phyloP scores from a whole-genome alignment of 2,329 filamentous ascomycete genomes.

The Polychaeton citri region DNA sequence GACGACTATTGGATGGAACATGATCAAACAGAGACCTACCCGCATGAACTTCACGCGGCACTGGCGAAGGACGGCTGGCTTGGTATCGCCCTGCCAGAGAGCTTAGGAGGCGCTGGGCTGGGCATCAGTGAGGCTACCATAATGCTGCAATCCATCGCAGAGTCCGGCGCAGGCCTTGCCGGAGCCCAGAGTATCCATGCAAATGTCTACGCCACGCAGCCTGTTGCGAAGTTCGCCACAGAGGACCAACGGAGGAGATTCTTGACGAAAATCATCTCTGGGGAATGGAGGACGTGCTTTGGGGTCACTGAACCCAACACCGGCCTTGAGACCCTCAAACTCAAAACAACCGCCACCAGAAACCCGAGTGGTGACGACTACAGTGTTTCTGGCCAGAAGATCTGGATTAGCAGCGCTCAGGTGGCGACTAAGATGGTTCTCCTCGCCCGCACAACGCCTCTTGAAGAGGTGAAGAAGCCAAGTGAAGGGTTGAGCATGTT shows the following conservation, averaged over 20 bases:
- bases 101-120: conserved; percentile 59
- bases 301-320: conserved; percentile 77
- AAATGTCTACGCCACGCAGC: conserved; percentile 63
- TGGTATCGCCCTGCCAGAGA: conserved; percentile 64
- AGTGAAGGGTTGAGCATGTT: conserved; percentile 70
- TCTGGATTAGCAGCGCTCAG: conserved; percentile 80
- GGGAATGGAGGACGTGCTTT: conserved; percentile 61
- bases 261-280: conserved; percentile 58
- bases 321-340: conserved; percentile 61
- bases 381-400: conserved; percentile 63
- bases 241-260: conserved; percentile 48
- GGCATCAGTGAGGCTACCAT: conserved; percentile 72
- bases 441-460: conserved; percentile 59
- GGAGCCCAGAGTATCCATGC: conserved; percentile 46
- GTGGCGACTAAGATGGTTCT: conserved; percentile 75
- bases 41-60: conserved; percentile 61
- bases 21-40: conserved; percentile 58
- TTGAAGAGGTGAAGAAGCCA: conserved; percentile 53
- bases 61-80: conserved; percentile 67
- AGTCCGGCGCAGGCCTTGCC: conserved; percentile 63
- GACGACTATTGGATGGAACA: conserved; percentile 65
- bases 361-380: conserved; percentile 49
- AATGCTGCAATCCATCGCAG: conserved; percentile 61
- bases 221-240: conserved; percentile 59
- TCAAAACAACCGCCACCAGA: conserved; percentile 51